Evolutionary conservation across 257 asterid genomes (phyloP).

Genomic region (Prunella vulgaris): DNA sequence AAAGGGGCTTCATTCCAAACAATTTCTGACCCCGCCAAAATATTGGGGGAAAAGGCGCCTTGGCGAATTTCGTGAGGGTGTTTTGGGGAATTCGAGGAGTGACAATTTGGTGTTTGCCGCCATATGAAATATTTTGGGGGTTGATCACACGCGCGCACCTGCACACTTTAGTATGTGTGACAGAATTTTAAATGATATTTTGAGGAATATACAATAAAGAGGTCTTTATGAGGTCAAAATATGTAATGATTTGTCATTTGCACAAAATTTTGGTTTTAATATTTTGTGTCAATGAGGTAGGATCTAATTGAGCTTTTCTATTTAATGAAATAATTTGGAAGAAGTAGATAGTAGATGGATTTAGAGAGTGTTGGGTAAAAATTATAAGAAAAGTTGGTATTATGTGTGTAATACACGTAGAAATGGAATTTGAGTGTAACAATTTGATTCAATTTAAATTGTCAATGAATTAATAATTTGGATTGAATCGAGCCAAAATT

Average conservation of each 20-base stretch:
- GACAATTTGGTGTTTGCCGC: slow-evolving; percentile 52
- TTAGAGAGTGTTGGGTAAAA: too few relatives aligned
- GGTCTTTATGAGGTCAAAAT: not conserved
- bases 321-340: too few relatives aligned
- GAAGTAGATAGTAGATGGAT: too few relatives aligned
- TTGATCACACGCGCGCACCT: slow-evolving; percentile 4
- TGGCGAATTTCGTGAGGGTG: slow-evolving; percentile 16
- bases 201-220: not conserved
- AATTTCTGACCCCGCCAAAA: slow-evolving; percentile 40
- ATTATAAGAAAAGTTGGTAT: too few relatives aligned
- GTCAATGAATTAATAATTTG: too few relatives aligned
- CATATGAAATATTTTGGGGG: slow-evolving; percentile 16
- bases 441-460: too few relatives aligned
- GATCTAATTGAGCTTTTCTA: not conserved
- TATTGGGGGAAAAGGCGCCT: slow-evolving; percentile 28
- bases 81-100: slow-evolving; percentile 23
- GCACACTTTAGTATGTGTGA: slow-evolving; percentile 20
- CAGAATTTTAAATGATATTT: not conserved
- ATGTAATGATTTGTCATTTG: not conserved
- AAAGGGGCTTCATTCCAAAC: slow-evolving; percentile 18
- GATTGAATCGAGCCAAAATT: too few relatives aligned
- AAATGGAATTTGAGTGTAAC: too few relatives aligned
- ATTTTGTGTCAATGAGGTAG: not conserved
- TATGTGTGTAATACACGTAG: too few relatives aligned
- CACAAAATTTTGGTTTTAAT: not conserved